phyloP scores from a whole-genome alignment of 768 basidiomycete genomes.

The Holtermanniella nyarrowii region DNA sequence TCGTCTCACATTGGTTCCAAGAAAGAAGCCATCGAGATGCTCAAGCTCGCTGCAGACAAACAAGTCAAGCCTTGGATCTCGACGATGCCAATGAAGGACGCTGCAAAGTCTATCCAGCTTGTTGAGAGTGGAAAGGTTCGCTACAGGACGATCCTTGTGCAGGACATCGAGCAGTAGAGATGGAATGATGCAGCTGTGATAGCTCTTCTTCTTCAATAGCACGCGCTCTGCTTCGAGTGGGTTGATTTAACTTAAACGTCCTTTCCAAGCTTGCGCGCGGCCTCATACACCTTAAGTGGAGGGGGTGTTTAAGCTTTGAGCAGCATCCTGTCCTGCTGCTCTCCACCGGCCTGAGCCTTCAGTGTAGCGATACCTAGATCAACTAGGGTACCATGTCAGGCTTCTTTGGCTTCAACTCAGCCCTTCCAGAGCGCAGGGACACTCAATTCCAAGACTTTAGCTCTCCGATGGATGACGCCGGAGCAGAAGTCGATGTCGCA shows the following conservation, averaged over 20 bases:
- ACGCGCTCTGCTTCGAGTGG: too few relatives aligned
- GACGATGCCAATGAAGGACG: slow-evolving; percentile 49
- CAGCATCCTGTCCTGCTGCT: too few relatives aligned
- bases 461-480: slow-evolving; percentile 8
- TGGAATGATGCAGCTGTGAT: too few relatives aligned
- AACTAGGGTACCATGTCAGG: slow-evolving; percentile 37
- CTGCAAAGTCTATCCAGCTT: slow-evolving; percentile 47
- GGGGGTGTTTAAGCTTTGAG: too few relatives aligned
- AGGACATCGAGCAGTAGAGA: slow-evolving; percentile 4
- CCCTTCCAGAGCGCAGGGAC: slow-evolving; percentile 27
- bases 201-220: too few relatives aligned
- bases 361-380: too few relatives aligned
- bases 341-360: too few relatives aligned
- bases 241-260: too few relatives aligned
- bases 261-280: too few relatives aligned
- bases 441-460: slow-evolving; percentile 11
- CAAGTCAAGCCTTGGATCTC: slow-evolving; percentile 49
- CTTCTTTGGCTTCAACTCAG: slow-evolving; percentile 40
- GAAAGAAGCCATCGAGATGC: slow-evolving; percentile 53
- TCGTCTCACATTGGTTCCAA: slow-evolving; percentile 50
- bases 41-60: slow-evolving; percentile 53
- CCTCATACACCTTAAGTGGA: too few relatives aligned
- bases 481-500: slow-evolving; percentile 62
- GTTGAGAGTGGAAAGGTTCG: slow-evolving; percentile 48
- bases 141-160: slow-evolving; percentile 50